These are phyloP conservation scores for Prasinococcaceae sp. DNA, from an alignment of 139 green algal genomes.

Conservation along the genomic window DNA sequence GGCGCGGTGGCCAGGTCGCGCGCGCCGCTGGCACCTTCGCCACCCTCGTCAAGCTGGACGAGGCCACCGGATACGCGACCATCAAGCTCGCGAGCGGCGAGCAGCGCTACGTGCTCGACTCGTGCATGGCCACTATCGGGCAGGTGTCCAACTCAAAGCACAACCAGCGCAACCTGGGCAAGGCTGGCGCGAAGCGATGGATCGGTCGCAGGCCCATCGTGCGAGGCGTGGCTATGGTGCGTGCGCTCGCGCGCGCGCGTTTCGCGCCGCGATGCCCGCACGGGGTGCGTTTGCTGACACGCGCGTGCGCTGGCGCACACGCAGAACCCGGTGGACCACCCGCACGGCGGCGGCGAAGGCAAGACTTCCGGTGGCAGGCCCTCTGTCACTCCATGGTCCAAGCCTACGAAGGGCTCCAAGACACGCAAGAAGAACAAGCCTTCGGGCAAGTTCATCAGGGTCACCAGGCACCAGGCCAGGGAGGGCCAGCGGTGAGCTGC, in stretches of 20 bases:
- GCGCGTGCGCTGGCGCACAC: too few relatives aligned
- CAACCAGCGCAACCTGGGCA: constrained; percentile 63
- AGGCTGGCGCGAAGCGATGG: constrained; percentile 54
- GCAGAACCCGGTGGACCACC: constrained; percentile 92
- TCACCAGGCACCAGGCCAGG: constrained; percentile 47
- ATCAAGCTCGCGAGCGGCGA: constrained; percentile 65
- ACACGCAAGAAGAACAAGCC: constrained; percentile 53
- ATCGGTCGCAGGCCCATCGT: constrained; percentile 25
- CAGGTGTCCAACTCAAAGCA: constrained; percentile 68
- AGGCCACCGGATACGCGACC: constrained; percentile 46
- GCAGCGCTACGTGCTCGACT: constrained; percentile 45
- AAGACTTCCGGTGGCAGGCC: constrained; percentile 60
- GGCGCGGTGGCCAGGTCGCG: constrained; percentile 52
- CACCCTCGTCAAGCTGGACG: constrained; percentile 42
- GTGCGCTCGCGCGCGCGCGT: too few relatives aligned
- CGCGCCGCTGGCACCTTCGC: constrained; percentile 54
- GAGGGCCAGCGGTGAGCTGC: too few relatives aligned
- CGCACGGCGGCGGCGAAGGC: constrained; percentile 62
- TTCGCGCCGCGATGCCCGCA: too few relatives aligned
- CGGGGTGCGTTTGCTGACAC: too few relatives aligned
- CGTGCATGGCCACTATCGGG: constrained; percentile 76
- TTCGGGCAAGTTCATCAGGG: constrained; percentile 49
- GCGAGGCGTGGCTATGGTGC: constrained; percentile 82
- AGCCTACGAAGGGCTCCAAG: constrained; percentile 68
- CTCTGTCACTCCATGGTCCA: constrained; percentile 69